Conservation (phyloP, 2,329 filamentous ascomycete genomes). For the Penicillium aurantiogriseum region DNA sequence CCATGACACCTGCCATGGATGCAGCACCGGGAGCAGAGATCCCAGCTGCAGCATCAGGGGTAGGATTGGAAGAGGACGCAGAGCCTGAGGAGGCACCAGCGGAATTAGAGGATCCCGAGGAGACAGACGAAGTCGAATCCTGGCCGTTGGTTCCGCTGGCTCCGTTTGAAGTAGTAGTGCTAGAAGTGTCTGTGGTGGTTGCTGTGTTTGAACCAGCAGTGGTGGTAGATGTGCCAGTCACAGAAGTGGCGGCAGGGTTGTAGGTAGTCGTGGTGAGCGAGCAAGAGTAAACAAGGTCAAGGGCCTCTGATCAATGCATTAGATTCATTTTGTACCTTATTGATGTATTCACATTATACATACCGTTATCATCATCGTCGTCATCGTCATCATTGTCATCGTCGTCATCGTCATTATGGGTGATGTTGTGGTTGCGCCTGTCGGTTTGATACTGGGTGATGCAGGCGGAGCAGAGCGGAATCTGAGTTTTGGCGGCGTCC, state of each 20-base stretch:
- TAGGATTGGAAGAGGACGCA: conserved; percentile 12
- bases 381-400: conserved; percentile 18
- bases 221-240: conserved; percentile 9
- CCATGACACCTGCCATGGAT: conserved; percentile 23
- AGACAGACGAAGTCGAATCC: neutral
- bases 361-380: conserved; percentile 30
- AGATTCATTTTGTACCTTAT: neutral
- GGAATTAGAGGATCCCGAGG: neutral
- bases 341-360: neutral
- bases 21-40: conserved; percentile 15
- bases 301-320: conserved; percentile 25
- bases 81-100: neutral
- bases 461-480: conserved; percentile 35
- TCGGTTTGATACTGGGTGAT: conserved; percentile 26
- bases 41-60: conserved; percentile 16
- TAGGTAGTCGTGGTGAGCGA: conserved; percentile 29
- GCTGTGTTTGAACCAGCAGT: conserved; percentile 1
- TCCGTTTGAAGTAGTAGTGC: neutral
- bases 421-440: conserved; percentile 11
- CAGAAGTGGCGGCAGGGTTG: conserved; percentile 23
- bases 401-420: conserved; percentile 19
- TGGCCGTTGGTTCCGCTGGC: conserved; percentile 1
- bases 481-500: conserved; percentile 24
- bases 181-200: conserved; percentile 1
- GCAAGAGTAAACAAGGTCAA: conserved; percentile 32